phyloP scores from a whole-genome alignment of 1,284 basidiomycete genomes.

The Cutaneotrichosporon spelunceum region DNA sequence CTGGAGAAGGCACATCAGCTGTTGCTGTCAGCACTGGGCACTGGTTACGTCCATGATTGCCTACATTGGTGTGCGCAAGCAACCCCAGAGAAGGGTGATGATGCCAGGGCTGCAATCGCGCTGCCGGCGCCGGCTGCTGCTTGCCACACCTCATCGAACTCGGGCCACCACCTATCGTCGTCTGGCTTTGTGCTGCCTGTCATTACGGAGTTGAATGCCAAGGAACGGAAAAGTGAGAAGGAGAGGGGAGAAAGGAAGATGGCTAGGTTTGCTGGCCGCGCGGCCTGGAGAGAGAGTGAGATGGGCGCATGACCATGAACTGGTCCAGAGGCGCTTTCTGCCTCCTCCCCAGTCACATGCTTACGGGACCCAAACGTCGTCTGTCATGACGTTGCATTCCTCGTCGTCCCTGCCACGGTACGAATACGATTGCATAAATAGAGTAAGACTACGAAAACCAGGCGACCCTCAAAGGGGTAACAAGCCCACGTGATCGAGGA shows the following conservation, averaged over 20 bases:
- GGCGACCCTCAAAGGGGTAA: too few relatives aligned
- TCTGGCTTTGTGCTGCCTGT: neutral
- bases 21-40: neutral
- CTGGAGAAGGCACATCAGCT: neutral
- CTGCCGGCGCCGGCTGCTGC: neutral
- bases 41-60: neutral
- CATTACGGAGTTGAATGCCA: neutral
- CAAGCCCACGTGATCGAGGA: too few relatives aligned
- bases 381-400: neutral
- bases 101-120: neutral
- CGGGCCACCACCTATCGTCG: neutral
- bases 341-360: constrained; percentile 5
- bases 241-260: neutral
- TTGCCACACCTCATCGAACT: neutral
- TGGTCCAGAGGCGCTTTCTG: too few relatives aligned
- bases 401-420: neutral
- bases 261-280: neutral
- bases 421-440: too few relatives aligned
- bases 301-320: too few relatives aligned
- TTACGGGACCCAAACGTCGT: too few relatives aligned
- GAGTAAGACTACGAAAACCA: too few relatives aligned
- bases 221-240: neutral
- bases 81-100: neutral
- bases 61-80: neutral
- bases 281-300: neutral